Base-by-base conservation (phyloP, 768 basidiomycete species). In the Mycena floridula region DNA sequence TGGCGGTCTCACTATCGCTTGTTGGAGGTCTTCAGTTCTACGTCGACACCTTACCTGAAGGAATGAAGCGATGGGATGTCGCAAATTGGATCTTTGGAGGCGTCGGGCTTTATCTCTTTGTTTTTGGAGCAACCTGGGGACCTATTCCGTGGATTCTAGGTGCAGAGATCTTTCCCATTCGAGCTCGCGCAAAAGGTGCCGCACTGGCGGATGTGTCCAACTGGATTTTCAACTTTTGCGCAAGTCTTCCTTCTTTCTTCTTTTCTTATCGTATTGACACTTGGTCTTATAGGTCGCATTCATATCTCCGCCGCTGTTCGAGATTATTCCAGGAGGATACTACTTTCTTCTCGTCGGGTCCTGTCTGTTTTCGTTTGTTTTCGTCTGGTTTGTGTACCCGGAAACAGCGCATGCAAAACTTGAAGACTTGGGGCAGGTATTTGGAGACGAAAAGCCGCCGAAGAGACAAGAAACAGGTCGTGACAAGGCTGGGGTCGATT, bases 141-240 rank as follows among this genome's bases (percentile, higher is more conserved):
- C 76, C 76, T 0, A 66, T 66, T 18, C 71, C 76, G 2, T 78
- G 74, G 75, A 64, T 76, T 9, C 68, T 78, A 38, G 66, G 67
- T 15, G 74, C 73, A 2, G 77, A 78, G 47, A 63, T 77, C 32
- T 77, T 76, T 51, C 72, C 66, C 7, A 51, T 66, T 37, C 74
- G 76, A 38, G 73, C 82, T 46, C 79, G 84, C 44, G 79, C 81
- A 21, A 83, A 83, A 63, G 82, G 78, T 40, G 77, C 85, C 66
- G 81, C 73, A 9, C 68, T 85, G 46, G 74, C 80, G 6, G 72
- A 74, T 40, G 73, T 78, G 25, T 74, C 75, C 45, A 85, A 85
- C 70, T 86, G 84, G 82, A 59, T 81, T 50, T 82, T 75, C 68
- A 84, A 86, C 64, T 82, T 77, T 51, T 68, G 69, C 56, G n/a